Evolutionary conservation across 2,329 filamentous ascomycete genomes (phyloP).

Genomic region (Fusarium sp.): DNA sequence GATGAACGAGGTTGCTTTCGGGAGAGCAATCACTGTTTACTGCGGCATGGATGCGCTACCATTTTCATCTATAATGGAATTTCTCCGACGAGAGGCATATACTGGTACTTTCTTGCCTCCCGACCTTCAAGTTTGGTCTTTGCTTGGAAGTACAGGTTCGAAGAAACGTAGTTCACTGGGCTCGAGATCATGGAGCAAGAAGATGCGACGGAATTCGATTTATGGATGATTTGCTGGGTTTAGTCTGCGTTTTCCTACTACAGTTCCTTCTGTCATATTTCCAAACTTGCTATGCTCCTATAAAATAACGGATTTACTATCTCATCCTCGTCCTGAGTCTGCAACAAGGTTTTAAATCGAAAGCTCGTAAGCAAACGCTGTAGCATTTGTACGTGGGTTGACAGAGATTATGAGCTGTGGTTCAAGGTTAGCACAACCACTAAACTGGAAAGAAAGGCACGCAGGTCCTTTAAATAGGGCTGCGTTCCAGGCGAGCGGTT

Average conservation of each 20-base stretch:
- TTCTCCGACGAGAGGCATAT: not conserved
- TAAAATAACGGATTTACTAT: not conserved
- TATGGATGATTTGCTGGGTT: not conserved
- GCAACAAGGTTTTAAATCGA: not conserved
- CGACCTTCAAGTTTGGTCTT: not conserved
- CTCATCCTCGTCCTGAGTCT: rapidly evolving
- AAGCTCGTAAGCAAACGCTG: not conserved
- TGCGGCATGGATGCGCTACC: not conserved
- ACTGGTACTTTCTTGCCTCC: not conserved
- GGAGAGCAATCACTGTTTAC: not conserved
- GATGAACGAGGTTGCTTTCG: not conserved
- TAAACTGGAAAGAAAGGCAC: rapidly evolving
- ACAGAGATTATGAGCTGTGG: not conserved
- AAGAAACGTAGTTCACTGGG: not conserved
- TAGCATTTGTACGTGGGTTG: not conserved
- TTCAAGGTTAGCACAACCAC: not conserved
- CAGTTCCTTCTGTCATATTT: rapidly evolving
- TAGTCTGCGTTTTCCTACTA: rapidly evolving
- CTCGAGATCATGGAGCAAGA: not conserved
- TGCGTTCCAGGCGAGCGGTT: rapidly evolving
- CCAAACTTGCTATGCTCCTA: rapidly evolving
- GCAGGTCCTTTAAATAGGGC: not conserved
- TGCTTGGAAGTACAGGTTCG: not conserved
- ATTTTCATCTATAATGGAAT: not conserved
- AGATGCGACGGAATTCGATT: not conserved